Percentiles rank a stretch among this genome's conserved stretches.
phyloP scores from a whole-genome alignment of 2,329 filamentous ascomycete species.

The Venturia pyrina region DNA sequence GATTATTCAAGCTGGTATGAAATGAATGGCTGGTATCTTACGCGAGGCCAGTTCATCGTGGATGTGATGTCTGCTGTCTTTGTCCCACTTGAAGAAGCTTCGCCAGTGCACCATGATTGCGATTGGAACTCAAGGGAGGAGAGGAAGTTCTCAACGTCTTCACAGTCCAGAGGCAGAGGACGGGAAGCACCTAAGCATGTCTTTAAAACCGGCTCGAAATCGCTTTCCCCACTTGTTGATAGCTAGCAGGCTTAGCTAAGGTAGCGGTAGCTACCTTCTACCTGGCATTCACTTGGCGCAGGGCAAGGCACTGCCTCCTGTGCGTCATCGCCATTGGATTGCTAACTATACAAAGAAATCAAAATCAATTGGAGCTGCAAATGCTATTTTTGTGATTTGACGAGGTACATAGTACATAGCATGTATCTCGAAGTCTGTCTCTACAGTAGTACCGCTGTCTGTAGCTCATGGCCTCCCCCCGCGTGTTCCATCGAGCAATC shows the following conservation, averaged over 20 bases:
- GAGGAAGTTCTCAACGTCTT: neutral
- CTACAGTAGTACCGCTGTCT: no score
- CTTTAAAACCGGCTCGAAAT: neutral
- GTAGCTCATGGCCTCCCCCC: neutral
- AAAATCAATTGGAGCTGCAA: neutral
- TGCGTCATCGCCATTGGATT: neutral
- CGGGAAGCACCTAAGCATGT: neutral
- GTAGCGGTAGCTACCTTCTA: no score
- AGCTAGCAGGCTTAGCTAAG: no score
- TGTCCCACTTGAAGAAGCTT: slow-evolving; percentile 26
- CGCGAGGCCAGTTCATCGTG: slow-evolving; percentile 33
- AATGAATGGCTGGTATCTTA: slow-evolving; percentile 18
- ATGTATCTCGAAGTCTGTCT: no score
- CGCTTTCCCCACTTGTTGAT: neutral
- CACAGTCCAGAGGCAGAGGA: neutral
- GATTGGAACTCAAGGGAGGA: neutral
- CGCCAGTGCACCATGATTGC: slow-evolving; percentile 29
- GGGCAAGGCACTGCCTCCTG: neutral
- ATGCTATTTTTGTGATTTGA: neutral
- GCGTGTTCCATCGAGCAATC: neutral
- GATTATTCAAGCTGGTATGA: neutral
- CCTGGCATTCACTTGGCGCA: neutral
- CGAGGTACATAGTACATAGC: no score
- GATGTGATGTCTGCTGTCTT: slow-evolving; percentile 23
- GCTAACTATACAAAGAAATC: neutral